Base-by-base conservation (phyloP, 177 flowering plant species). In the Telopea speciosissima region DNA sequence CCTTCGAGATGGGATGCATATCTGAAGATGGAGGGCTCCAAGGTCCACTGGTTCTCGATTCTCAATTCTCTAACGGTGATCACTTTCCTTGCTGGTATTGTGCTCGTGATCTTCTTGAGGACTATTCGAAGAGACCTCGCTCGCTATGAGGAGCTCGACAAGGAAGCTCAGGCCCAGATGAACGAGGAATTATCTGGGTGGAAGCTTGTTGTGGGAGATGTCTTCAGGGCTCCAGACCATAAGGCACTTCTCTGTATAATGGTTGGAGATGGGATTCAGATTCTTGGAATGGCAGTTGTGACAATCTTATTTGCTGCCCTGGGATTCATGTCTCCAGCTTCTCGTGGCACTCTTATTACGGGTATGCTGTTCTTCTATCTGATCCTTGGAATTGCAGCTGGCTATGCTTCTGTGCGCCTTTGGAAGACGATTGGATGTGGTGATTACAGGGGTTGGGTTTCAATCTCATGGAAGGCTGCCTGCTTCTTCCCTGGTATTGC, bases 1-100 rank as follows among this genome's bases (percentile, higher is more conserved):
- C 84, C 84, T 7, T 81, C 84, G 13, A 77, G 84, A 63, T 81
- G 84, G 84, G 84, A 81, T 52, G 84, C 84, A 21, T 81, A 81
- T 66, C 65, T 81, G 70, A 81, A 79, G 71, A 81, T 81, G 84
- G 84, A 81, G 63, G 84, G 84, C 3, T 65, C 82, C 5, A 79
- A 75, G 65, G 84, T 81, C 13, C 84, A 81, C 68, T 81, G 84
- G 84, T 81, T 81, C 63, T 81, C 84, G 12, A 81, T 81, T 25
- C 75, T 81, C 12, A 81, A 81, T 62, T 81, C 84, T 2, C 74
- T 81, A 1, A 81, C 79, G 82, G 84, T 81, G n/a, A 77, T 81
- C 68, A 74, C 82, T 58, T 81, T 81, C 65, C 64, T 81, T 14
- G 84, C 84, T 28, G 84, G 82, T 12, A 79, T 81, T 7, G 82